Evolutionary conservation across 2,329 filamentous ascomycete genomes (phyloP).

Genomic region (Ceratocystis cubensis): DNA sequence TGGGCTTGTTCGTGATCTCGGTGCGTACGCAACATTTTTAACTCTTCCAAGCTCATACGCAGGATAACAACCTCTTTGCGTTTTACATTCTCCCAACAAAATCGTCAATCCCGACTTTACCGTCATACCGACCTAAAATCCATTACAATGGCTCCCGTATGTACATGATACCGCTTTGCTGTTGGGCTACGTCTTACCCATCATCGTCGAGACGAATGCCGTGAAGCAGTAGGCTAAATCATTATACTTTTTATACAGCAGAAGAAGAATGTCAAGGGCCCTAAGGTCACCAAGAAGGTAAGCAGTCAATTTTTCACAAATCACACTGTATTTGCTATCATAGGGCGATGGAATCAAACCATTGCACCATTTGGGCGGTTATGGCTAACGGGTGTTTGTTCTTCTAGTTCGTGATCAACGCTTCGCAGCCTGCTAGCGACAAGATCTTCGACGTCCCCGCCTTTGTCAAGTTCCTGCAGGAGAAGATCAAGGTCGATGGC

Average conservation of each 20-base stretch:
- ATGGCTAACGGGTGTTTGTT: constrained; percentile 3
- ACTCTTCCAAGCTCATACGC: constrained; percentile 41
- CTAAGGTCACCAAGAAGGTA: constrained; percentile 79
- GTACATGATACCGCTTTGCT: constrained; percentile 80
- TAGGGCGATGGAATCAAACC: constrained; percentile 18
- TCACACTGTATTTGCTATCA: not conserved
- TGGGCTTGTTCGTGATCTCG: constrained; percentile 10
- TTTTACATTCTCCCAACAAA: constrained; percentile 25
- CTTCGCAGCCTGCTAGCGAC: constrained; percentile 92
- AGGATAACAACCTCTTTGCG: constrained; percentile 70
- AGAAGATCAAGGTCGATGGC: constrained; percentile 99
- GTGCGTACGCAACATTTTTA: not conserved
- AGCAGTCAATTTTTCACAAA: constrained; percentile 23
- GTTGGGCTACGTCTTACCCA: constrained; percentile 50
- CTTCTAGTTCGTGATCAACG: constrained; percentile 92
- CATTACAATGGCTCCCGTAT: constrained; percentile 79
- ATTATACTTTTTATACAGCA: constrained; percentile 44
- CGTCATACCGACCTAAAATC: constrained; percentile 21
- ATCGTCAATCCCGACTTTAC: constrained; percentile 22
- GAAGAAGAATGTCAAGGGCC: constrained; percentile 52
- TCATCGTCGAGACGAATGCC: constrained; percentile 31
- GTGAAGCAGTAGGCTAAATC: constrained; percentile 91
- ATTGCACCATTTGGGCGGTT: not conserved
- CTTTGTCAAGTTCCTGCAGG: constrained; percentile 99
- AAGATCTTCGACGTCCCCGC: constrained; percentile 99